Evolutionary conservation across 2,329 filamentous ascomycete species (phyloP).

Genomic region (Aspergillus latus): DNA sequence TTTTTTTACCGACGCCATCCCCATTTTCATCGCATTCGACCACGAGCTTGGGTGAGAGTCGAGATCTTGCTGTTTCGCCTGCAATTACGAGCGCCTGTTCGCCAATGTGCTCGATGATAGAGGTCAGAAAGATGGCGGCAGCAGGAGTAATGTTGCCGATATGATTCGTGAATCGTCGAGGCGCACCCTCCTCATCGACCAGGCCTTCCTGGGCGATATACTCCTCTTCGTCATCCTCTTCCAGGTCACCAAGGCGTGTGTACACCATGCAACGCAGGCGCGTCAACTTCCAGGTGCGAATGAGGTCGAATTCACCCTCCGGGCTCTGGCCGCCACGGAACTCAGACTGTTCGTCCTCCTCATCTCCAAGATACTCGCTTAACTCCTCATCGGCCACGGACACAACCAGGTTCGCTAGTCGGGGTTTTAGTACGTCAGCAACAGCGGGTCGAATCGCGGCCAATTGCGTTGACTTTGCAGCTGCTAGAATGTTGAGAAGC

Average conservation of each 20-base stretch:
- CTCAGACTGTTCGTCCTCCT: constrained; percentile 62
- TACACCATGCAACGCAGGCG: constrained; percentile 97
- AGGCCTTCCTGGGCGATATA: constrained; percentile 80
- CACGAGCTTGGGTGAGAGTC: constrained; percentile 32
- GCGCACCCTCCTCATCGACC: constrained; percentile 56
- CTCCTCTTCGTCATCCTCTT: constrained; percentile 94
- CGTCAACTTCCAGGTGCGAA: constrained; percentile 90
- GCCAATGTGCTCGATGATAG: constrained; percentile 88
- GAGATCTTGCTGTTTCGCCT: constrained; percentile 72
- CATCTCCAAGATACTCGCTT: constrained; percentile 78
- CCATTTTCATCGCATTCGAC: constrained; percentile 53
- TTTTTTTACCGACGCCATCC: constrained; percentile 34
- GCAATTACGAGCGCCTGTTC: constrained; percentile 88
- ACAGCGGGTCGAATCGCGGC: constrained; percentile 76
- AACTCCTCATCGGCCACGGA: constrained; percentile 82
- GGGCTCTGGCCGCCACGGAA: constrained; percentile 54
- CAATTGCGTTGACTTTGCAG: constrained; percentile 75
- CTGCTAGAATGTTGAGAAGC: constrained; percentile 82
- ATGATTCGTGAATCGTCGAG: constrained; percentile 56
- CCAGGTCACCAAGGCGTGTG: constrained; percentile 91
- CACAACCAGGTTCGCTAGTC: constrained; percentile 81
- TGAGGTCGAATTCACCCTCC: constrained; percentile 75
- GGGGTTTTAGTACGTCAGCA: constrained; percentile 81
- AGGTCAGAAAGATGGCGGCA: constrained; percentile 93
- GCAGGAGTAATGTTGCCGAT: constrained; percentile 77